A percentile compares a stretch with the other conserved stretches of the same genome.
phyloP scores from a whole-genome alignment of 2,329 filamentous ascomycete species.

The Colletotrichum kahawae region DNA sequence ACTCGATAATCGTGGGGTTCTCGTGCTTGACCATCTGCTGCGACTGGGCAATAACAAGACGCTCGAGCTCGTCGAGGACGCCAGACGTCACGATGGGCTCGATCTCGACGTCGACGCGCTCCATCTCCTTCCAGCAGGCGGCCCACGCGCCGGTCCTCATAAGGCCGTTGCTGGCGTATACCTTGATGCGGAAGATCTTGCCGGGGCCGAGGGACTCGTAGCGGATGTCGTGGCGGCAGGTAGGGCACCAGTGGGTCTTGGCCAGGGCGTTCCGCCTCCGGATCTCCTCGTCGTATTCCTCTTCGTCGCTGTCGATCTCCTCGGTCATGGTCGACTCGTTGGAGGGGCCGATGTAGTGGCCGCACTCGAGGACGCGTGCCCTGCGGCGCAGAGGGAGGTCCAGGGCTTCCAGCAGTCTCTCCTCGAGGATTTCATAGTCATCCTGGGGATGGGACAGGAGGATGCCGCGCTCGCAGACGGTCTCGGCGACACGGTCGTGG shows the following conservation, averaged over 20 bases:
- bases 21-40: slow-evolving; percentile 42
- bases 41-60: slow-evolving; percentile 49
- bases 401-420: slow-evolving; percentile 63
- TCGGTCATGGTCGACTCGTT: slow-evolving; percentile 50
- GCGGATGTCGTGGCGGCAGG: slow-evolving; percentile 59
- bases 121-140: slow-evolving; percentile 97
- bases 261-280: slow-evolving; percentile 18
- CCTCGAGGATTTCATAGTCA: slow-evolving; percentile 70
- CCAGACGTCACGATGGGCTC: slow-evolving; percentile 71
- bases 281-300: slow-evolving; percentile 39
- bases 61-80: slow-evolving; percentile 61
- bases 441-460: slow-evolving; percentile 79
- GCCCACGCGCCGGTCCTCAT: slow-evolving; percentile 93
- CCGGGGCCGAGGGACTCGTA: slow-evolving; percentile 57
- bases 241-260: slow-evolving; percentile 60
- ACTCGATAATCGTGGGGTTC: slow-evolving; percentile 22
- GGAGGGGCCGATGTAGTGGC: slow-evolving; percentile 73
- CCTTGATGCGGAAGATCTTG: slow-evolving; percentile 77
- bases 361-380: slow-evolving; percentile 76
- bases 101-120: slow-evolving; percentile 94
- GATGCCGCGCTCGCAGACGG: slow-evolving; percentile 74
- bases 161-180: slow-evolving; percentile 93
- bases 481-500: slow-evolving; percentile 73
- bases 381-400: slow-evolving; percentile 64
- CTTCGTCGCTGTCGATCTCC: slow-evolving; percentile 52